A percentile compares a stretch with the other conserved stretches of the same genome.
Conservation (phyloP, 2,329 filamentous ascomycete species). For the Dryadomyces sulphureus region DNA sequence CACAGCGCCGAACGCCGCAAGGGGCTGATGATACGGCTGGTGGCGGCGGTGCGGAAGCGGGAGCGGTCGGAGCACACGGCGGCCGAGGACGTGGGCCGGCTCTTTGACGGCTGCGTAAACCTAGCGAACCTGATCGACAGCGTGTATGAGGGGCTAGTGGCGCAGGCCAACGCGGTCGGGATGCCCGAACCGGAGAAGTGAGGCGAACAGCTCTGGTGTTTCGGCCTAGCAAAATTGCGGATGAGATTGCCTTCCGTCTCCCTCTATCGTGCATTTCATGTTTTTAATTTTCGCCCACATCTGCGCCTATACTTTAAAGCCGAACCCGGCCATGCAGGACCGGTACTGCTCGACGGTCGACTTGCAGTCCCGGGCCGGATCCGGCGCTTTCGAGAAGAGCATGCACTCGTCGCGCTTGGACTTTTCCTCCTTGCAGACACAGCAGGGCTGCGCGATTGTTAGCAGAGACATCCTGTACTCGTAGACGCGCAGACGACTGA, state of each 20-base stretch:
- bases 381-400: constrained; percentile 79
- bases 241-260: not conserved
- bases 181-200: not conserved
- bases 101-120: constrained; percentile 10
- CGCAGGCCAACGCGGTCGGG: constrained; percentile 10
- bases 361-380: constrained; percentile 74
- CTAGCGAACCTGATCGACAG: constrained; percentile 10
- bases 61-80: constrained; percentile 12
- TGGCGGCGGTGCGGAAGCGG: constrained; percentile 10
- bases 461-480: not conserved
- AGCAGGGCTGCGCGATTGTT: constrained; percentile 57
- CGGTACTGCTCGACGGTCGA: constrained; percentile 73
- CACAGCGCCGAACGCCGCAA: constrained; percentile 3
- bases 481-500: constrained; percentile 10
- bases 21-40: constrained; percentile 10
- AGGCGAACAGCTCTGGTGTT: not conserved
- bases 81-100: constrained; percentile 9
- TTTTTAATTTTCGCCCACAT: not conserved
- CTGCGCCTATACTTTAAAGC: constrained; percentile 51
- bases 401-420: constrained; percentile 91
- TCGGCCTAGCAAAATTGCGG: not conserved
- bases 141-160: constrained; percentile 11
- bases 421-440: constrained; percentile 95
- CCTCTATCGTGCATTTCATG: not conserved
- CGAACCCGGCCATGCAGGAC: constrained; percentile 83